Conservation (phyloP, 2,329 filamentous ascomycete species). For the Pyrenophora tritici-repentis region DNA sequence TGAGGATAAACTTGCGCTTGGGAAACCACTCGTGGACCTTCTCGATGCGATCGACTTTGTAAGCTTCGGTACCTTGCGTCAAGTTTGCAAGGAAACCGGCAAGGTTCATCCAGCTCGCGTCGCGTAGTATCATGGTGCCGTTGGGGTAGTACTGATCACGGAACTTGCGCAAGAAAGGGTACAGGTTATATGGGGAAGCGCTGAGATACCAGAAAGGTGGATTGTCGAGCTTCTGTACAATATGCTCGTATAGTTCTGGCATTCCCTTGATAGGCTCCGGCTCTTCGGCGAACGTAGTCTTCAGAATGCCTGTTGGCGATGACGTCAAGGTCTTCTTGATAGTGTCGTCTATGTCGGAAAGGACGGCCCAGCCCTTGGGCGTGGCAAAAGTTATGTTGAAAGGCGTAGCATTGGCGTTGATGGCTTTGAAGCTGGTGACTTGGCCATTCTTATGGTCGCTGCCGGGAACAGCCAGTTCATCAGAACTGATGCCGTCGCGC, state of each 20-base stretch:
- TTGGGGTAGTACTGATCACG: constrained; percentile 71
- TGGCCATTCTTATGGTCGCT: constrained; percentile 46
- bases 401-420: constrained; percentile 51
- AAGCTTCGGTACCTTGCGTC: constrained; percentile 79
- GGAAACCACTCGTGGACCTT: constrained; percentile 83
- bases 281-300: constrained; percentile 79
- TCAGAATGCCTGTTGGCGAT: constrained; percentile 78
- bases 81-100: constrained; percentile 78
- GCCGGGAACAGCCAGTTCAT: constrained; percentile 58
- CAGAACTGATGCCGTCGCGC: constrained; percentile 71
- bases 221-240: constrained; percentile 60
- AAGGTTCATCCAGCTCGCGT: constrained; percentile 84
- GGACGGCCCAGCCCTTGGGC: constrained; percentile 79
- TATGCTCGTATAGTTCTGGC: constrained; percentile 77
- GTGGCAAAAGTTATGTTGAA: constrained; percentile 77
- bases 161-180: constrained; percentile 81
- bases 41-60: constrained; percentile 80
- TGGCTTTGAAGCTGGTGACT: constrained; percentile 35
- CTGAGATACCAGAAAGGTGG: constrained; percentile 92
- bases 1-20: constrained; percentile 74
- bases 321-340: constrained; percentile 89
- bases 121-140: constrained; percentile 82
- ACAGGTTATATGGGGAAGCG: constrained; percentile 92
- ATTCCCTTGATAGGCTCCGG: constrained; percentile 76
- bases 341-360: constrained; percentile 93